A percentile compares a stretch with the other conserved stretches of the same genome.
Conservation (phyloP, 352 stramenopile genomes). For the Phytophthora citricola region DNA sequence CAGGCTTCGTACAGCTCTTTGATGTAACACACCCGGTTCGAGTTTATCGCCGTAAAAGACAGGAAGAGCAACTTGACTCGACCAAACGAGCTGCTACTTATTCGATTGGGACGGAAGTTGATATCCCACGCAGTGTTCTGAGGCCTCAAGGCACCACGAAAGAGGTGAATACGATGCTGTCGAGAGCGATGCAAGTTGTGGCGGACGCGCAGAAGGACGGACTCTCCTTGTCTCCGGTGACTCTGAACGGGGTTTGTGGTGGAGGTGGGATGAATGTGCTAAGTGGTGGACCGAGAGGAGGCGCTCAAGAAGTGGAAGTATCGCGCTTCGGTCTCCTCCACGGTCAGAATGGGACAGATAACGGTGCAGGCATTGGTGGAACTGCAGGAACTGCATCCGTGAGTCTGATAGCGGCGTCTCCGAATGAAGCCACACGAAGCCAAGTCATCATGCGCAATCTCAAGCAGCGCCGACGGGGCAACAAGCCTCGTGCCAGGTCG, state of each 20-base stretch:
- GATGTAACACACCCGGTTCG: constrained; percentile 41
- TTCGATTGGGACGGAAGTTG: constrained; percentile 9
- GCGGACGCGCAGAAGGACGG: constrained; percentile 35
- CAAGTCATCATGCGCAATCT: constrained; percentile 54
- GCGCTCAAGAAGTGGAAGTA: constrained; percentile 32
- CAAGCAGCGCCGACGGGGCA: constrained; percentile 42
- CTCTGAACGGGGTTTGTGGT: constrained; percentile 5
- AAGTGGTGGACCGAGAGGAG: constrained; percentile 14
- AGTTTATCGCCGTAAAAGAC: constrained; percentile 8
- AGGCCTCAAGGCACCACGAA: constrained; percentile 30
- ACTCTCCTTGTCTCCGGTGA: constrained; percentile 11
- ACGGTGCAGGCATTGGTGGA: constrained; percentile 3
- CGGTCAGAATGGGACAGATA: constrained; percentile 27
- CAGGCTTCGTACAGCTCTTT: constrained; percentile 85
- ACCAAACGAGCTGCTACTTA: constrained; percentile 3
- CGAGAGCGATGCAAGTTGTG: constrained; percentile 43
- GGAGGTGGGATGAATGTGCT: constrained; percentile 18
- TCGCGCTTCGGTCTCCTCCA: constrained; percentile 36
- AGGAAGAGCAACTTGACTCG: neutral
- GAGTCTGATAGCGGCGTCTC: constrained; percentile 17
- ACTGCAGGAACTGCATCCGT: neutral
- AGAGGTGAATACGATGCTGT: constrained; percentile 47
- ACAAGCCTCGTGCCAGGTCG: constrained; percentile 40
- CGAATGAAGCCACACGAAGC: constrained; percentile 38
- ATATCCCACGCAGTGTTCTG: constrained; percentile 8